phyloP scores from a whole-genome alignment of 1,139 yeast species.

The Candida albicans region DNA sequence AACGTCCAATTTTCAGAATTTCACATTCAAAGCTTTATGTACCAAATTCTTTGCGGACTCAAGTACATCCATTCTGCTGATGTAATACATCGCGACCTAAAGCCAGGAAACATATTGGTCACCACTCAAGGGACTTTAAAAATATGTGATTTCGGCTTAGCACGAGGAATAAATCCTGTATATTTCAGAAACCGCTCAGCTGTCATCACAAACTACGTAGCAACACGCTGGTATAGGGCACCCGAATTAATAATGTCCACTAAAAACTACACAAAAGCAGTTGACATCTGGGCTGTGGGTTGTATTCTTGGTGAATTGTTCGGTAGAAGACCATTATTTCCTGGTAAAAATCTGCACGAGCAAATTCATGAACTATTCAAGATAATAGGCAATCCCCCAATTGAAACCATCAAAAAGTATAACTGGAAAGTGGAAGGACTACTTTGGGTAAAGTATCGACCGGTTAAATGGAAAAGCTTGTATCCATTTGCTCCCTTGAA shows the following conservation, averaged over 20 bases:
- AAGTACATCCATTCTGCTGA: constrained; percentile 84
- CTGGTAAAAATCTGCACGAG: constrained; percentile 64
- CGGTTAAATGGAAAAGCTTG: constrained; percentile 47
- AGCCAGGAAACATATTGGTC: constrained; percentile 83
- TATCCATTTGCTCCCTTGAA: constrained; percentile 58
- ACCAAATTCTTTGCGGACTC: constrained; percentile 78
- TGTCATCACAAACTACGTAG: constrained; percentile 81
- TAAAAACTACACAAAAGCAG: constrained; percentile 52
- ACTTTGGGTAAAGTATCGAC: constrained; percentile 18
- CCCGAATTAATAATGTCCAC: constrained; percentile 80
- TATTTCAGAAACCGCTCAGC: constrained; percentile 34
- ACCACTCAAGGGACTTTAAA: constrained; percentile 68
- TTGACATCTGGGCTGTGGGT: constrained; percentile 82
- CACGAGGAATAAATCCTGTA: constrained; percentile 62
- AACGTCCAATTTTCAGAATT: constrained; percentile 77
- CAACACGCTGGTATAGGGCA: constrained; percentile 94
- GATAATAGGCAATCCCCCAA: constrained; percentile 62
- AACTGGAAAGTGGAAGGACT: constrained; percentile 28
- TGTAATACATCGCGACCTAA: constrained; percentile 81
- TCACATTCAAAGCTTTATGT: constrained; percentile 72
- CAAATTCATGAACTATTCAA: constrained; percentile 65
- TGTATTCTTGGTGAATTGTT: constrained; percentile 77
- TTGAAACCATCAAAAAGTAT: constrained; percentile 30
- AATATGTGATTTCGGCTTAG: constrained; percentile 87
- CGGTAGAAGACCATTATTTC: constrained; percentile 70